Conservation (phyloP, 768 basidiomycete genomes). For the Tricholoma hemisulphureum region DNA sequence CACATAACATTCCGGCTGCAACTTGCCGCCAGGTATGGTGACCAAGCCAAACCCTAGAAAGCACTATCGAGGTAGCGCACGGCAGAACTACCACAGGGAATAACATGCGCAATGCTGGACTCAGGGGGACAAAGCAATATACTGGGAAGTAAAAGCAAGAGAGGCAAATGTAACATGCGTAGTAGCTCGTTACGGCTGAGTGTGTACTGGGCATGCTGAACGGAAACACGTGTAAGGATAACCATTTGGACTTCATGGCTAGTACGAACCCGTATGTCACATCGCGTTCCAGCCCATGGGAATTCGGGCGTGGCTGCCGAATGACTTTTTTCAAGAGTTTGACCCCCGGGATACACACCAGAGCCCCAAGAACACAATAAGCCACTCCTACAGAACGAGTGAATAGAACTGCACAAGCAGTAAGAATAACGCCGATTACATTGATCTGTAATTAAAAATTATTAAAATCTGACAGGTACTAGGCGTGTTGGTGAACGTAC, state of each 20-base stretch:
- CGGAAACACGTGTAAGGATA: not conserved
- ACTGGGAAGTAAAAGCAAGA: constrained; percentile 58
- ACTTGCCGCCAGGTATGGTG: constrained; percentile 77
- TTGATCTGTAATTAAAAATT: constrained; percentile 47
- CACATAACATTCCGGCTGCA: constrained; percentile 54
- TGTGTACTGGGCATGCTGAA: constrained; percentile 84
- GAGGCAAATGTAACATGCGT: constrained; percentile 57
- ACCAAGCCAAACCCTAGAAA: constrained; percentile 73
- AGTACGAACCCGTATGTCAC: constrained; percentile 69
- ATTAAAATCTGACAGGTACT: not conserved
- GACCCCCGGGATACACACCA: constrained; percentile 54
- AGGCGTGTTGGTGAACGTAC: constrained; percentile 26
- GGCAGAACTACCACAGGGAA: constrained; percentile 50
- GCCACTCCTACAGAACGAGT: constrained; percentile 61
- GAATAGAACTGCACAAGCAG: constrained; percentile 50
- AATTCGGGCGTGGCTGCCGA: constrained; percentile 66
- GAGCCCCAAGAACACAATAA: constrained; percentile 60
- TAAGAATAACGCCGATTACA: constrained; percentile 50
- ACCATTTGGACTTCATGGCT: not conserved
- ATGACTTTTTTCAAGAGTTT: constrained; percentile 61
- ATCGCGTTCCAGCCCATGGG: constrained; percentile 41
- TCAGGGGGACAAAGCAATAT: constrained; percentile 51
- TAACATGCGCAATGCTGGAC: constrained; percentile 38
- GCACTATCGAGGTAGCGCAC: constrained; percentile 52
- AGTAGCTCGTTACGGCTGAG: constrained; percentile 66